phyloP scores from a whole-genome alignment of 2,329 filamentous ascomycete species.

The Colletotrichum higginsianum region DNA sequence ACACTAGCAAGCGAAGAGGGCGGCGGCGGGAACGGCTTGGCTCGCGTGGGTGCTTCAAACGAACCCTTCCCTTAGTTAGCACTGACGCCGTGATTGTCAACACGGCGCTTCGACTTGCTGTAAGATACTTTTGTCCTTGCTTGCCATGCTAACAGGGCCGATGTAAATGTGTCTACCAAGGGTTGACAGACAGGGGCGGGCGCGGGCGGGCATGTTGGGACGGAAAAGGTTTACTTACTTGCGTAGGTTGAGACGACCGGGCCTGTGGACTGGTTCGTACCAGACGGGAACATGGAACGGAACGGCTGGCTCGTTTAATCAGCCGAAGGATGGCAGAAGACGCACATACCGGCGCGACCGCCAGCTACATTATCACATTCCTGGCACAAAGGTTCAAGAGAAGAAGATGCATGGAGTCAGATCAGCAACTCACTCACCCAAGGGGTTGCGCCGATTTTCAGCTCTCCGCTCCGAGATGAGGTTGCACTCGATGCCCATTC shows the following conservation, averaged over 20 bases:
- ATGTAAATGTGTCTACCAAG: constrained; percentile 5
- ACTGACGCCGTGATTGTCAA: constrained; percentile 5
- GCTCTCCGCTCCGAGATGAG: background rate
- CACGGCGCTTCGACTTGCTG: constrained; percentile 3
- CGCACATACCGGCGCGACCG: constrained; percentile 28
- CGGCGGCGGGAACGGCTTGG: constrained; percentile 29
- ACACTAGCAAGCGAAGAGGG: constrained; percentile 15
- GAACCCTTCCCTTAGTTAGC: constrained; percentile 5
- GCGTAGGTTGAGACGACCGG: constrained; percentile 1
- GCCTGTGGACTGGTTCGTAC: constrained; percentile 20
- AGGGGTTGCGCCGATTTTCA: background rate
- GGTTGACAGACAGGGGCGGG: constrained; percentile 27
- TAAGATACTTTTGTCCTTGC: background rate
- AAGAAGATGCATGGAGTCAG: background rate
- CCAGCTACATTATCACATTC: constrained; percentile 38
- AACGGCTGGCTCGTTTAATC: constrained; percentile 13
- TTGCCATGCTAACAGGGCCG: constrained; percentile 10
- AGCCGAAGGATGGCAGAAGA: constrained; percentile 33
- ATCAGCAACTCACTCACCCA: constrained; percentile 1
- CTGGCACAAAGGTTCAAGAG: background rate
- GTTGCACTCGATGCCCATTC: constrained; percentile 3
- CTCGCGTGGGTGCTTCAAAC: constrained; percentile 15
- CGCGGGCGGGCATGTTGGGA: constrained; percentile 30
- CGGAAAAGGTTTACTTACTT: constrained; percentile 18
- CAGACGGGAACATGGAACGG: constrained; percentile 16